Evolutionary conservation across 305 asterid genomes (phyloP).

Genomic region (Petunia hybrid): DNA sequence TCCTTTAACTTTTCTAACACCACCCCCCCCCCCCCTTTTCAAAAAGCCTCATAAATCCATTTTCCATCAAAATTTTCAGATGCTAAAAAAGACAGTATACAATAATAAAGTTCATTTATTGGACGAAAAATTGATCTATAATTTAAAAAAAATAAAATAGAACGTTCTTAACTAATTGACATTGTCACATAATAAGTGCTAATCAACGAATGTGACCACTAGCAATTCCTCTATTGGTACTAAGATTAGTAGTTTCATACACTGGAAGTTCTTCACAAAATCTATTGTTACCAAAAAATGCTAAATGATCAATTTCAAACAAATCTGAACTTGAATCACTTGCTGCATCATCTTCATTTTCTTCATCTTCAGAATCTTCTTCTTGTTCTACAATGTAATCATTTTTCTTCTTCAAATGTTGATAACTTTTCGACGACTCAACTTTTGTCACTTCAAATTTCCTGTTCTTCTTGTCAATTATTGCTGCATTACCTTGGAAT

Average conservation of each 20-base stretch:
- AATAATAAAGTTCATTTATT: conserved; percentile 30
- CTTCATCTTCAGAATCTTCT: conserved; percentile 47
- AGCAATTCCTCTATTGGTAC: conserved; percentile 58
- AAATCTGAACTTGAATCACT: conserved; percentile 91
- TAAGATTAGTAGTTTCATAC: conserved; percentile 75
- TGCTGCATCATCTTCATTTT: conserved; percentile 55
- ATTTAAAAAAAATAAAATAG: neutral
- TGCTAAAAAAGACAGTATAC: conserved; percentile 11
- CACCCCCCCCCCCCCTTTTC: neutral
- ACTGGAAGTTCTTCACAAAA: conserved; percentile 83
- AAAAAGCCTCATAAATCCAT: neutral
- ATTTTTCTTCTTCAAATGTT: conserved; percentile 27
- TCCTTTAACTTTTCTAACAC: conserved; percentile 37
- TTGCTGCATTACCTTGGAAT: conserved; percentile 36
- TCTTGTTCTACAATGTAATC: conserved; percentile 29
- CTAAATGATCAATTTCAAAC: conserved; percentile 79
- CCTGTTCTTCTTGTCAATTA: conserved; percentile 34
- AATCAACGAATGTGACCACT: conserved; percentile 61
- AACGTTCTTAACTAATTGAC: neutral
- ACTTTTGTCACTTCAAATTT: conserved; percentile 37
- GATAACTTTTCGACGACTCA: conserved; percentile 28
- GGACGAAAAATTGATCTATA: neutral
- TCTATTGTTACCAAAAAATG: conserved; percentile 54
- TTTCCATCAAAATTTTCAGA: neutral
- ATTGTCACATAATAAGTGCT: neutral